phyloP scores from a whole-genome alignment of 2,329 filamentous ascomycete species.

The Nannizziopsis barbatae region DNA sequence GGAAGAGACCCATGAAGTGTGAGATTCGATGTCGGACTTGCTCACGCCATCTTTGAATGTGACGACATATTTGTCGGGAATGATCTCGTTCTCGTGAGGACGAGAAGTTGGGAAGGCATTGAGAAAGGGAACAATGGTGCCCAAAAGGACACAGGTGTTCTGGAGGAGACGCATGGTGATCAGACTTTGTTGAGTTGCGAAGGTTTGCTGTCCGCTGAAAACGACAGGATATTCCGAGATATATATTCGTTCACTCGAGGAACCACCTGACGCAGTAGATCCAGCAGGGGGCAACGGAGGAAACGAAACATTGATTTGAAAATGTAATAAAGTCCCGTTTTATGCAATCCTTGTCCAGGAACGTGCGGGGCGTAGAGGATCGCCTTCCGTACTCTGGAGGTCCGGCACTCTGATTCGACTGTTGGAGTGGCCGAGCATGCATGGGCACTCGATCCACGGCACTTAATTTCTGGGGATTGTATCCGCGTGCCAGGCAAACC shows the following conservation, averaged over 20 bases:
- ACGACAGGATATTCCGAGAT: neutral
- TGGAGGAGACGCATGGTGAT: constrained; percentile 5
- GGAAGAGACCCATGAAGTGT: constrained; percentile 86
- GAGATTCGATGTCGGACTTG: constrained; percentile 55
- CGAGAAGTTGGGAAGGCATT: neutral
- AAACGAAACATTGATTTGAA: no score
- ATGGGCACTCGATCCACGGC: no score
- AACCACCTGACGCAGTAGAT: no score
- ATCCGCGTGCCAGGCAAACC: no score
- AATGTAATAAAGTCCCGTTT: no score
- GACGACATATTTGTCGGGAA: constrained; percentile 92
- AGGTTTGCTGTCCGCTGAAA: neutral
- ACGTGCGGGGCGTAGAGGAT: neutral
- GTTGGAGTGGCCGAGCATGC: no score
- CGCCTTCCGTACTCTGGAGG: no score
- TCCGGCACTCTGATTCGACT: no score
- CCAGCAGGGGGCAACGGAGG: no score
- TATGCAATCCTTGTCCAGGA: neutral
- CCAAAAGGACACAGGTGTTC: constrained; percentile 5
- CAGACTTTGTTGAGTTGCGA: neutral
- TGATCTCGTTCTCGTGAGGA: constrained; percentile 1
- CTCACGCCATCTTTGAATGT: constrained; percentile 97
- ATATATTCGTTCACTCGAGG: neutral
- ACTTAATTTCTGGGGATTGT: no score
- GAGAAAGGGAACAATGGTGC: constrained; percentile 3